Evolutionary conservation across 805 yeast species (phyloP), one percentile per base, ranked within the genome.

Genomic region (Debaryomyces tyrocola): DNA sequence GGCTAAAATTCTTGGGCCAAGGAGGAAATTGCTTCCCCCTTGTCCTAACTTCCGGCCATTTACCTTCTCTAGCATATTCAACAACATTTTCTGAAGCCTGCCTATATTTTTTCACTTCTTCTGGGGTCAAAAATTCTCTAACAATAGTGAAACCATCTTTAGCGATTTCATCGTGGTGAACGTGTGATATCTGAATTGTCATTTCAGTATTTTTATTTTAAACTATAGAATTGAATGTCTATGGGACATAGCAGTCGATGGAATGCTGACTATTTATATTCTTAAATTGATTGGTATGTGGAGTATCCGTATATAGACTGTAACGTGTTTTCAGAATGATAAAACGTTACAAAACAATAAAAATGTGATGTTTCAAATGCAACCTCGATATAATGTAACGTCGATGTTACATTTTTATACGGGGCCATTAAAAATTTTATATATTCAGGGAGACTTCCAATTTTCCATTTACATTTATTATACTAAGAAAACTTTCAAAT

Each of bases 1-100:
- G 80, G 44, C 69, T 67, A 52, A 67, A 73, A 46, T 74, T 72
- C 44, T 62, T 63, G 14, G 80, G 80, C 82, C 82, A 77, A n/a
- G 82, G 82, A 6, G 82, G 82, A 52, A 77, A 77, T 53, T 77
- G 82, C 50, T 77, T 77, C 6, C 80, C 81, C 39, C 73, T 58
- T 3, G 80, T 74, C 50, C 82, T 65, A 12, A 77, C 79, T 41
- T 69, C 63, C 12, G 73, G 64, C 82, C 81, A 77, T 15, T 71
- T 61, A 3, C 82, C 82, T 4, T 59, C 66, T 37, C 82, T 59
- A 14, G 80, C 79, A 27, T 62, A 52, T 34, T 69, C 60, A 14
- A 75, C 70, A 28, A 74, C 60, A 11, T 53, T 48, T 37, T 70
- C 64, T 3, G 80, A 62, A 0, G 76, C 73, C n/a, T 48, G 49